phyloP scores from a whole-genome alignment of 129 eudicot species.

The Tagetes patula region DNA sequence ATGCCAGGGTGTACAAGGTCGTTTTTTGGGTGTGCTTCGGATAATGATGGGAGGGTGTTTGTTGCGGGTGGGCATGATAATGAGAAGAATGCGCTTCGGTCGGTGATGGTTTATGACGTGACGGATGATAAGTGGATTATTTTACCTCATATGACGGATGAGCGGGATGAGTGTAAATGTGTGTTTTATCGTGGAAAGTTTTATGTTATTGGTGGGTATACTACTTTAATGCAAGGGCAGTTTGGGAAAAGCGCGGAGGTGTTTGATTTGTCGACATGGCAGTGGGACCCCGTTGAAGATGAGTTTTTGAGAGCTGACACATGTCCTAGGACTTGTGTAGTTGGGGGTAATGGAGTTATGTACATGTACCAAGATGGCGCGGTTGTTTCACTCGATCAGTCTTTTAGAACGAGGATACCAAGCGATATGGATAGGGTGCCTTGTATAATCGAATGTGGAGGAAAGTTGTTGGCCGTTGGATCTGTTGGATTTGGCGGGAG shows the following conservation, averaged over 20 bases:
- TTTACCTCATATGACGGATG: slow-evolving; percentile 68
- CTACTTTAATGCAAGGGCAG: slow-evolving; percentile 62
- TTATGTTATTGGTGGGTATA: slow-evolving; percentile 86
- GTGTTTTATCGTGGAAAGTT: slow-evolving; percentile 61
- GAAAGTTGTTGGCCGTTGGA: slow-evolving; percentile 61
- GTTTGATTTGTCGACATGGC: slow-evolving; percentile 46
- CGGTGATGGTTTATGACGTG: slow-evolving; percentile 70
- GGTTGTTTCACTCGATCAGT: slow-evolving; percentile 34
- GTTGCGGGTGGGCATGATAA: slow-evolving; percentile 94
- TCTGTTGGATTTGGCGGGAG: slow-evolving; percentile 41
- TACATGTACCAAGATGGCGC: slow-evolving; percentile 45
- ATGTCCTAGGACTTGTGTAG: slow-evolving; percentile 61
- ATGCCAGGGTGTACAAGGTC: slow-evolving; percentile 73
- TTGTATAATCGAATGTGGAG: slow-evolving; percentile 54
- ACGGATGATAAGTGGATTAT: slow-evolving; percentile 46
- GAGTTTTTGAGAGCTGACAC: slow-evolving; percentile 41
- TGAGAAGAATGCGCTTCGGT: slow-evolving; percentile 69
- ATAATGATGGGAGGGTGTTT: slow-evolving; percentile 47
- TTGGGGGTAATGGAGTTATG: slow-evolving; percentile 42
- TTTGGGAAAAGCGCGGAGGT: slow-evolving; percentile 61
- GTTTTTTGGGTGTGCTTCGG: slow-evolving; percentile 80
- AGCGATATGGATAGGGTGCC: slow-evolving; percentile 30
- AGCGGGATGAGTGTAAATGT: slow-evolving; percentile 73
- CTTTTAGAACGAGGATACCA: slow-evolving; percentile 49
- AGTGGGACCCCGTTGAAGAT: slow-evolving; percentile 47